Evolutionary conservation across 192 early-diverging fungal genomes (phyloP), one percentile per base, ranked within the genome.

Genomic region (Phlyctochytrium planicorne): DNA sequence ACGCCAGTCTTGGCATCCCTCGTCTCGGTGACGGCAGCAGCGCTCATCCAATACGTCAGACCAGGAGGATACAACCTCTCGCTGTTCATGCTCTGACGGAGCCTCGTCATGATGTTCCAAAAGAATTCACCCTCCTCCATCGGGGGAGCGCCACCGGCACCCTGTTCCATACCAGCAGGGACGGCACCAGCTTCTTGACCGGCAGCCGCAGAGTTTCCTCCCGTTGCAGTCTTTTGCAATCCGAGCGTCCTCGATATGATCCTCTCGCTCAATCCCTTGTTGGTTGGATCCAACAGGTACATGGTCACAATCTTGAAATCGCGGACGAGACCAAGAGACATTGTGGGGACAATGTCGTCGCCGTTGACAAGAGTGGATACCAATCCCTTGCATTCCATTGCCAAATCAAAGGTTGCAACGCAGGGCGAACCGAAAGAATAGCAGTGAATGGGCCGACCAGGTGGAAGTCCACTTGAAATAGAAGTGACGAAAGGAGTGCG

Each of bases 1-100:
- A 30, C n/a, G 3, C 66, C 6, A 2, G 52, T 40, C 24, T 16
- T 6, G 32, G 25, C 23, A 23, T 72, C 59, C 35, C 37, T 60
- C 47, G 65, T 61, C 3, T 57, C 64, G 2, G 69, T 75, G n/a
- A 62, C 65, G 23, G 62, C 40, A 2, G 83, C 78, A 34, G 81
- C 81, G 40, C 40, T 47, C 37, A 89, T 68, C 57, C 74, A 79
- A 53, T 88, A 94, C 24, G 91, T 83, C 14, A 84, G 87, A 0
- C 87, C 88, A 0, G 91, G 88, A 24, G 92, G 91, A 65, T 91
- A 94, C 12, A 94, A 78, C 59, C 93, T 89, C 60, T 92, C 91
- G 33, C 85, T 86, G 50, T 80, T 74, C 91, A 94, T 93, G 31
- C 83, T 88, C 2, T 88, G 89, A 0, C 92, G 75, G 82, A 94